phyloP scores from a whole-genome alignment of 2,329 filamentous ascomycete genomes.

The Fusarium tricinctum region DNA sequence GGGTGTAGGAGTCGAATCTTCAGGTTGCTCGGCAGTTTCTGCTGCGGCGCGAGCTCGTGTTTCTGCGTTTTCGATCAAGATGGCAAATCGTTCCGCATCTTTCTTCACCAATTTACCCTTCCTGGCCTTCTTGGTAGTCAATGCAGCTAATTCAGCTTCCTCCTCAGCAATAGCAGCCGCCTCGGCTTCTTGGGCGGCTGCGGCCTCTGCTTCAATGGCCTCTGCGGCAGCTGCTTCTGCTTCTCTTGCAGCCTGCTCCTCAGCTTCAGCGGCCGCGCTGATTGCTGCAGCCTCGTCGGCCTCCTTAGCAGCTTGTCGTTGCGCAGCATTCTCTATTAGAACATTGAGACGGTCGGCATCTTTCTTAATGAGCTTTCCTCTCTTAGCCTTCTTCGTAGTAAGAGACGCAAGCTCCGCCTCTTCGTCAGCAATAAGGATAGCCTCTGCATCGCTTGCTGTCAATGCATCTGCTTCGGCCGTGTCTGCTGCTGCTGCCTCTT shows the following conservation, averaged over 20 bases:
- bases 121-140: conserved; percentile 35
- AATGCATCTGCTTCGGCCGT: conserved; percentile 32
- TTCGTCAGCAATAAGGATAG: conserved; percentile 35
- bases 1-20: conserved; percentile 9
- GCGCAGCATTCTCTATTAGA: conserved; percentile 41
- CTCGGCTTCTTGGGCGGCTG: conserved; percentile 35
- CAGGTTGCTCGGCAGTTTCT: conserved; percentile 47
- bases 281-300: conserved; percentile 46
- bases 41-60: conserved; percentile 35
- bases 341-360: conserved; percentile 44
- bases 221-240: conserved; percentile 47
- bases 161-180: conserved; percentile 31
- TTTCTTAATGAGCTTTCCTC: conserved; percentile 43
- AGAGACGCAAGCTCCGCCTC: conserved; percentile 44
- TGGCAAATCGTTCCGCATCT: conserved; percentile 36
- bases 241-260: conserved; percentile 43
- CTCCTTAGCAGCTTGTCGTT: conserved; percentile 40
- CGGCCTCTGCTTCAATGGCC: conserved; percentile 33
- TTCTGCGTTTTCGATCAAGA: conserved; percentile 31
- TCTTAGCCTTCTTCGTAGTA: conserved; percentile 43
- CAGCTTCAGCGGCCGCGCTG: conserved; percentile 19
- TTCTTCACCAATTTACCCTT: conserved; percentile 37
- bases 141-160: conserved; percentile 34
- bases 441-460: conserved; percentile 38
- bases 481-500: conserved; percentile 18